Evolutionary conservation across 2,329 filamentous ascomycete species (phyloP).

Genomic region (Pseudocercospora eumusae): DNA sequence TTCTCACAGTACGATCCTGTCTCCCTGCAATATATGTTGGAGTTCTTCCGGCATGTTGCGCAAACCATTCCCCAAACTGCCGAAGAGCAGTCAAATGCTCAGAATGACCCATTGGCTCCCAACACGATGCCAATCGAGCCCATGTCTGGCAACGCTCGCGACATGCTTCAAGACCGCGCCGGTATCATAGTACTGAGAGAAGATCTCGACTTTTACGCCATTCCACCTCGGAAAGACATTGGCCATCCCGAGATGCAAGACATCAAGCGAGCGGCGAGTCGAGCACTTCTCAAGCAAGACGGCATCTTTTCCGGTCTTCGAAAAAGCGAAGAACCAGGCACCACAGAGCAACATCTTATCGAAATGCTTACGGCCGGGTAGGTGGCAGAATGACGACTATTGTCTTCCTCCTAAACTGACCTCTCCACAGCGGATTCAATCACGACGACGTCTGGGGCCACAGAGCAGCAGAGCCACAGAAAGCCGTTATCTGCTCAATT

Average conservation of each 20-base stretch:
- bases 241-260: conserved; percentile 89
- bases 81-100: conserved; percentile 49
- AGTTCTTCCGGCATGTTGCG: conserved; percentile 94
- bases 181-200: conserved; percentile 96
- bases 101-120: conserved; percentile 52
- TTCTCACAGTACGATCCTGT: conserved; percentile 84
- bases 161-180: conserved; percentile 82
- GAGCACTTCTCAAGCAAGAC: conserved; percentile 81
- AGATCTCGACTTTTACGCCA: conserved; percentile 96
- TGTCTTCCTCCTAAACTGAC: background rate
- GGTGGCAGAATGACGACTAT: conserved; percentile 39
- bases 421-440: conserved; percentile 76
- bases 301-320: conserved; percentile 95
- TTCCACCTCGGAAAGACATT: conserved; percentile 83
- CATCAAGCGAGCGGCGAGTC: conserved; percentile 88
- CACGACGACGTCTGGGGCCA: conserved; percentile 95
- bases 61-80: conserved; percentile 87
- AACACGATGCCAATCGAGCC: conserved; percentile 71
- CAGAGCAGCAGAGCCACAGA: conserved; percentile 94
- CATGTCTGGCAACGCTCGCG: conserved; percentile 61
- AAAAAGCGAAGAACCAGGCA: conserved; percentile 92
- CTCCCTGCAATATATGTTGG: conserved; percentile 97
- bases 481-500: conserved; percentile 96
- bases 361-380: conserved; percentile 99
- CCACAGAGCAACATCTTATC: conserved; percentile 96